These are phyloP conservation scores for Astrothelium subdiscretum DNA, from an alignment of 495 filamentous ascomycete genomes.

Conservation along the genomic window DNA sequence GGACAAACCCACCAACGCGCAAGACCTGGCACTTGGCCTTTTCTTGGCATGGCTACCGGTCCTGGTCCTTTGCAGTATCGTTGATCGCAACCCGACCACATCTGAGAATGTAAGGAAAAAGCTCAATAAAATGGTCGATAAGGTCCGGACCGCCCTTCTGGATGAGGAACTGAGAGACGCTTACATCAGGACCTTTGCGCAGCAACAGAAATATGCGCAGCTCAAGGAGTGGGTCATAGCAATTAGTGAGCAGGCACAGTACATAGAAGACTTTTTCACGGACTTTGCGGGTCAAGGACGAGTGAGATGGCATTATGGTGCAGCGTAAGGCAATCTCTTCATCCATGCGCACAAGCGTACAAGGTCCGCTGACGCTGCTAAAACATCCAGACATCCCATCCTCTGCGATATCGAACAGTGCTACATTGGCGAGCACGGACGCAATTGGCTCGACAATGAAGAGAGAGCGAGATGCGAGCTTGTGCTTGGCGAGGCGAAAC, in stretches of 20 bases:
- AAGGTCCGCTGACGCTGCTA: background rate
- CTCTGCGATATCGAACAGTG: slow-evolving; percentile 31
- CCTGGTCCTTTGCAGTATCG: slow-evolving; percentile 34
- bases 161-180: slow-evolving; percentile 13
- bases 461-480: slow-evolving; percentile 25
- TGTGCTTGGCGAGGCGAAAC: slow-evolving; percentile 22
- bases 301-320: slow-evolving; percentile 33
- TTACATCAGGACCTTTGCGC: slow-evolving; percentile 15
- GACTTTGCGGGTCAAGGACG: slow-evolving; percentile 39
- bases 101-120: slow-evolving; percentile 27
- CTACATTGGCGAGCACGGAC: slow-evolving; percentile 28
- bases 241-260: slow-evolving; percentile 5
- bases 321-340: slow-evolving; percentile 16
- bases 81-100: slow-evolving; percentile 39
- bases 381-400: slow-evolving; percentile 25
- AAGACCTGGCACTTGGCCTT: slow-evolving; percentile 37
- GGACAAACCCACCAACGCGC: slow-evolving; percentile 31
- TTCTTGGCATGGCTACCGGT: slow-evolving; percentile 39
- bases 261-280: slow-evolving; percentile 23
- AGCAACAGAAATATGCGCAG: background rate
- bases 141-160: slow-evolving; percentile 21
- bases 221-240: slow-evolving; percentile 6
- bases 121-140: slow-evolving; percentile 28
- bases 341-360: background rate
- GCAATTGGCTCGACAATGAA: slow-evolving; percentile 29